Percentiles rank a stretch among this genome's conserved stretches.
These are phyloP conservation scores for Yamadazyma akitaensis DNA, from an alignment of 805 yeast species.

Conservation along the genomic window DNA sequence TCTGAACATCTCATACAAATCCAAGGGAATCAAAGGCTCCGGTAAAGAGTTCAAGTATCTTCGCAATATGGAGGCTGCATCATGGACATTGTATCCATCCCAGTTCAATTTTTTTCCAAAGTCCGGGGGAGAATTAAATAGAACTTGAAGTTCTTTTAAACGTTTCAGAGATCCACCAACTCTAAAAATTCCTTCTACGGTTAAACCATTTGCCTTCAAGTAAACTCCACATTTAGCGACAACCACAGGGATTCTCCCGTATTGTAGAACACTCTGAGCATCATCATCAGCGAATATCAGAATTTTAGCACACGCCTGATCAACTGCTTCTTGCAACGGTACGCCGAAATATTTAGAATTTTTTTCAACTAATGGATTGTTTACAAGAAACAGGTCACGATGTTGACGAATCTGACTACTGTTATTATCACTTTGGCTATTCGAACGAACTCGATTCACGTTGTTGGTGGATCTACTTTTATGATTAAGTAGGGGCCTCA, in stretches of 20 bases:
- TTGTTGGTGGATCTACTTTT: constrained; percentile 51
- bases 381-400: constrained; percentile 48
- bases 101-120: constrained; percentile 86
- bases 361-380: constrained; percentile 42
- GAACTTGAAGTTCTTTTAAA: constrained; percentile 76
- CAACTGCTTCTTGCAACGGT: constrained; percentile 64
- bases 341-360: constrained; percentile 73
- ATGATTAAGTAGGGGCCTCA: constrained; percentile 48
- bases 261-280: constrained; percentile 62
- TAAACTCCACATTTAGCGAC: constrained; percentile 95
- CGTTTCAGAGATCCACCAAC: constrained; percentile 90
- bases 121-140: constrained; percentile 83
- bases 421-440: constrained; percentile 18
- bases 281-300: constrained; percentile 54
- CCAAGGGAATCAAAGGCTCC: constrained; percentile 85
- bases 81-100: constrained; percentile 95
- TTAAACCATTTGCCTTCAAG: constrained; percentile 71
- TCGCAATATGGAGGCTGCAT: constrained; percentile 87
- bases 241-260: constrained; percentile 86
- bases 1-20: constrained; percentile 72
- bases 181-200: constrained; percentile 87
- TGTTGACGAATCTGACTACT: constrained; percentile 35
- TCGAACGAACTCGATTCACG: constrained; percentile 37
- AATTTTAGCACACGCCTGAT: constrained; percentile 74
- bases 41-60: constrained; percentile 84